Conservation (phyloP, 1,284 basidiomycete species). For the Boletus albobrunnescens region DNA sequence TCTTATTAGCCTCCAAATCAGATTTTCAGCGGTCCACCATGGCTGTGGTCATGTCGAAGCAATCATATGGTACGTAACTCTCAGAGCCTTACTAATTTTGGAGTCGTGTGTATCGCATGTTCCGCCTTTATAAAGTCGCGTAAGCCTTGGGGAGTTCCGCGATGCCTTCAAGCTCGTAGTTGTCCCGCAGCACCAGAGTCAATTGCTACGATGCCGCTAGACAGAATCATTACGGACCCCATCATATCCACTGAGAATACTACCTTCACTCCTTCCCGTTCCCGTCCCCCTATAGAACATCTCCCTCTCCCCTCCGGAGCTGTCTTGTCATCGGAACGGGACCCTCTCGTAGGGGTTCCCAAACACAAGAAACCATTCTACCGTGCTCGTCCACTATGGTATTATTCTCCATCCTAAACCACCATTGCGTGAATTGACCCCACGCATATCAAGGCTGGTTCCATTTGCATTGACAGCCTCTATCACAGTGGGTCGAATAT, state of each 20-base stretch:
- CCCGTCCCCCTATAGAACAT: slow-evolving; percentile 19
- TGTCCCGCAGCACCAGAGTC: background rate
- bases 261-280: slow-evolving; percentile 23
- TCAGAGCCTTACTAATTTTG: slow-evolving; percentile 11
- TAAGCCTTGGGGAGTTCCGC: background rate
- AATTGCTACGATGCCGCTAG: slow-evolving; percentile 23
- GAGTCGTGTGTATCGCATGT: slow-evolving; percentile 25
- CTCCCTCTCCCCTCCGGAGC: slow-evolving; percentile 10
- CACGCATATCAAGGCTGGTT: slow-evolving; percentile 58
- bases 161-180: slow-evolving; percentile 6
- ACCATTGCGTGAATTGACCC: slow-evolving; percentile 5
- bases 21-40: background rate
- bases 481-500: slow-evolving; percentile 48
- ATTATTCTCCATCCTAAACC: slow-evolving; percentile 15
- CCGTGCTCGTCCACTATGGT: slow-evolving; percentile 63
- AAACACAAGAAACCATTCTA: slow-evolving; percentile 58
- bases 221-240: slow-evolving; percentile 34
- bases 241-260: slow-evolving; percentile 35
- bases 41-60: slow-evolving; percentile 8
- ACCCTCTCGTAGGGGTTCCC: slow-evolving; percentile 22
- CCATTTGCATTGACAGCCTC: slow-evolving; percentile 68
- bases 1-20: background rate
- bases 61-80: slow-evolving; percentile 23
- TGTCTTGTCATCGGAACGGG: slow-evolving; percentile 23
- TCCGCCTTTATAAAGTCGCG: slow-evolving; percentile 27